phyloP scores from a whole-genome alignment of 371 early-diverging fungal species.

The Coemansia sp. region DNA sequence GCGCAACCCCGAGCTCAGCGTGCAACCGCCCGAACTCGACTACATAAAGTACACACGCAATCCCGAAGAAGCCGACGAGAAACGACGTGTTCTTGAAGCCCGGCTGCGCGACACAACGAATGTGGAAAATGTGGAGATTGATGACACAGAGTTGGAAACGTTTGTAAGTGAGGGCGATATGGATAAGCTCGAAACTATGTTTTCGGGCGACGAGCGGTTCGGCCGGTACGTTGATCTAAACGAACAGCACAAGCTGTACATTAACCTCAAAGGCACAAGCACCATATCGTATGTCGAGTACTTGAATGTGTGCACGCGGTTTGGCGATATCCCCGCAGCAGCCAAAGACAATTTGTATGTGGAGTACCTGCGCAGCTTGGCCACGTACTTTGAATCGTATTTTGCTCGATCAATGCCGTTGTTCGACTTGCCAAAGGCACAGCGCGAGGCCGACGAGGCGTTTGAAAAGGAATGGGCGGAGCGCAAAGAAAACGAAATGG shows the following conservation, averaged over 20 bases:
- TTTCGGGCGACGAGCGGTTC: slow-evolving; percentile 87
- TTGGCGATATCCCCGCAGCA: slow-evolving; percentile 61
- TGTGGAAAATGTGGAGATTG: neutral
- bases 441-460: slow-evolving; percentile 54
- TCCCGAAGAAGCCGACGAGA: slow-evolving; percentile 58
- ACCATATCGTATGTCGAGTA: slow-evolving; percentile 75
- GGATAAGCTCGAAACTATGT: slow-evolving; percentile 74
- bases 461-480: slow-evolving; percentile 55
- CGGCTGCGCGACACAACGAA: neutral
- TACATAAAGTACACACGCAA: slow-evolving; percentile 61
- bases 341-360: slow-evolving; percentile 55
- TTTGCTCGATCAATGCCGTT: slow-evolving; percentile 78
- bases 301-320: slow-evolving; percentile 67
- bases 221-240: slow-evolving; percentile 90
- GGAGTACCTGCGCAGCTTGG: slow-evolving; percentile 67
- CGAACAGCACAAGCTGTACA: slow-evolving; percentile 67
- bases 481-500: slow-evolving; percentile 14
- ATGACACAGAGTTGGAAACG: neutral
- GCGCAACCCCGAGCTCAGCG: slow-evolving; percentile 74
- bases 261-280: slow-evolving; percentile 75
- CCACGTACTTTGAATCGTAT: slow-evolving; percentile 72
- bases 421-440: slow-evolving; percentile 61
- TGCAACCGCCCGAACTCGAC: slow-evolving; percentile 78
- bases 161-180: slow-evolving; percentile 26
- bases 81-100: slow-evolving; percentile 46